Evolutionary conservation across 805 yeast genomes (phyloP), one percentile per base, ranked within the genome.

Genomic region (Ogataea pilisensis): DNA sequence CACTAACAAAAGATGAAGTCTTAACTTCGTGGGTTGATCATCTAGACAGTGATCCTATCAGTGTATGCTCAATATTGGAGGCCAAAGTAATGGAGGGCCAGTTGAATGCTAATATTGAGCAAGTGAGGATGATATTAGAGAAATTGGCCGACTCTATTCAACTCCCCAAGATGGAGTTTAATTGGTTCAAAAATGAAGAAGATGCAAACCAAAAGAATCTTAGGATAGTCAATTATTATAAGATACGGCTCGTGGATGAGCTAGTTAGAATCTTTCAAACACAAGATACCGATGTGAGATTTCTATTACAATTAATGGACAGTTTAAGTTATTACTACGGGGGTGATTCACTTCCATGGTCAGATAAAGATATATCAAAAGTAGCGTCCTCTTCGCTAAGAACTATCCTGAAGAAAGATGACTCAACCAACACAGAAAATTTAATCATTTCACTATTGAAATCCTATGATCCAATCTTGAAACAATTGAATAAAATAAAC

Each of bases 131-230:
- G 18, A 18, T 16, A 11, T 20, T 17, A 11, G 13, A 24, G 9
- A 14, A 18, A 25, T 19, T 26, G 4, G 13, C 34, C 13, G 16
- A 14, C 6, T 14, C 30, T 2, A 8, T 39, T 3, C 8, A 7
- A 2, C 11, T 45, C 14, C 50, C 50, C 13, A 32, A 38, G 20
- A 17, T 19, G 5, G 39, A 44, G 20, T 46, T 32, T 31, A 36
- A 14, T 12, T 49, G 53, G 53, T 39, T 36, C 27, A 34, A 38
- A 34, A 37, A n/a, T 4, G 46, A 46, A 3, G 45, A 42, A 28
- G 30, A 31, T n/a, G 26, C 16, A 6, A 16, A 18, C 9, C 51
- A 49, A 22, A 36, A 22, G 16, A n/a, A 17, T 2, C 12, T 46
- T 4, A 32, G 43, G 34, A 14, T 35, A 8, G n/a, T 13, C 12